Base-by-base conservation (phyloP, 768 basidiomycete genomes). In the Coprinopsis sp. region DNA sequence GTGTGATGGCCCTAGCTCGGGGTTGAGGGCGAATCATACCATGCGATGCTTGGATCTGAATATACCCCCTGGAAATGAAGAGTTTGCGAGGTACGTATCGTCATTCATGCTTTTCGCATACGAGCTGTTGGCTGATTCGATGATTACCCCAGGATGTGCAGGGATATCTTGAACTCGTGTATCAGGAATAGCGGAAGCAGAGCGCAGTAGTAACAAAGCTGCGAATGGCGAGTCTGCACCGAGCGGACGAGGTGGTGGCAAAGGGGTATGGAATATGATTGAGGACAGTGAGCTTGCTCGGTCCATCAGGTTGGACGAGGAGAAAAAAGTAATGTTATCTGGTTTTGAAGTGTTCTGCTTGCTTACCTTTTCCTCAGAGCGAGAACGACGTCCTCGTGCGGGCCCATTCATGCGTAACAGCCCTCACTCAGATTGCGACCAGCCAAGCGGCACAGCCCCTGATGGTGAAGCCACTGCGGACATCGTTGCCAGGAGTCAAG, bases 41-140 rank as follows among this genome's bases (percentile, higher is more conserved):
- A 86, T 98, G 74, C 77, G 96, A 4, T 99, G 96, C 59, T 70
- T 99, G 45, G 96, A 99, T 66, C 61, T 98, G 36, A 87, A 91
- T 56, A 91, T 99, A 22, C 92, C 93, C 2, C 86, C 88, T 0
- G 85, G 78, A 1, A 83, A 90, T 45, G 87, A 91, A 51, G 80
- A 79, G 58, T 88, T 84, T 70, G 86, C 89, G 33, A 74, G 76
- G 80, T 79, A 37, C 44, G 72, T 60, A 33, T 40, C 16, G 31
- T 41, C 34, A 29, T 37, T 38, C 33, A 38, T 19, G 13, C 33
- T 22, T 23, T 21, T 47, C 11, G 12, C 1, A 41, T 34, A 27
- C 42, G 37, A n/a, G n/a, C 48, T 44, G 31, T 24, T 47, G 18
- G 46, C 51, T 36, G 31, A 16, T 40, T 50, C 46, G 37, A 33